Evolutionary conservation across 2,329 filamentous ascomycete species (phyloP).

Genomic region (Neofusicoccum laricinum): DNA sequence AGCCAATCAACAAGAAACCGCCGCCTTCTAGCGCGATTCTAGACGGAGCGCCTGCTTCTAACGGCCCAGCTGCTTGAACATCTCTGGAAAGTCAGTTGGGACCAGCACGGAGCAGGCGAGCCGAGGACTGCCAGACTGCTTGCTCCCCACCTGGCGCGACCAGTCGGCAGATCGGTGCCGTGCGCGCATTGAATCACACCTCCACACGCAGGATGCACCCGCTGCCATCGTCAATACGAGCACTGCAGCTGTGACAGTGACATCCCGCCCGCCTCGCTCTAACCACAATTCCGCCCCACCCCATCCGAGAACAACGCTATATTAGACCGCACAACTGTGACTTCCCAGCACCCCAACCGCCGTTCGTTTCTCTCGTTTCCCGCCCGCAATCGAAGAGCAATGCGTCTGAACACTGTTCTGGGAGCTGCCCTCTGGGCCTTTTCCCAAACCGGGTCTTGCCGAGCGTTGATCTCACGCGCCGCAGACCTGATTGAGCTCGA

Average conservation of each 20-base stretch:
- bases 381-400: background rate
- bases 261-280: background rate
- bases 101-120: too few relatives aligned
- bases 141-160: too few relatives aligned
- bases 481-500: constrained; percentile 4
- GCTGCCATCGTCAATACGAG: constrained; percentile 1
- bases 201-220: background rate
- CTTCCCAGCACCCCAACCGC: background rate
- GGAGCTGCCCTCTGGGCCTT: background rate
- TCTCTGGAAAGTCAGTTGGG: too few relatives aligned
- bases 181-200: background rate
- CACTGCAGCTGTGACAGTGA: background rate
- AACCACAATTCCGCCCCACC: background rate
- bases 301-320: background rate
- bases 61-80: background rate
- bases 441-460: background rate
- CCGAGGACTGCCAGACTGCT: too few relatives aligned
- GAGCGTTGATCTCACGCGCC: background rate
- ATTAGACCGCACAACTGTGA: background rate
- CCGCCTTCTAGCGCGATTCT: background rate
- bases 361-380: background rate
- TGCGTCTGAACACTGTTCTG: background rate
- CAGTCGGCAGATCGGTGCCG: background rate
- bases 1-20: background rate
- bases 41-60: background rate